These are phyloP conservation scores for Camellia sinensis DNA, from an alignment of 148 eudicot genomes.

Conservation along the genomic window DNA sequence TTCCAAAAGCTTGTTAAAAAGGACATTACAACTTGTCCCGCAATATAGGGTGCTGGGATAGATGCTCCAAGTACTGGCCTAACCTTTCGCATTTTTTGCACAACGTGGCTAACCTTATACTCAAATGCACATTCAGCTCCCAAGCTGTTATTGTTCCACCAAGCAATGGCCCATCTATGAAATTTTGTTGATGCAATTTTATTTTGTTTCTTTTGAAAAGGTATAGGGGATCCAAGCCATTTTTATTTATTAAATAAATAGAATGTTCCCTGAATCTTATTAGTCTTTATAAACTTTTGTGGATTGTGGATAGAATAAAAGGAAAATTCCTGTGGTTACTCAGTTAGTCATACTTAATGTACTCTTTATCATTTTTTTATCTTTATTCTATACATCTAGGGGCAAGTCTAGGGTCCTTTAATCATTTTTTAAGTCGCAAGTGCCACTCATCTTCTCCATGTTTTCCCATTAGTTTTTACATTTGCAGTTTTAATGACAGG, in stretches of 20 bases:
- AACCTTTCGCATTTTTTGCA: background rate
- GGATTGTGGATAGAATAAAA: background rate
- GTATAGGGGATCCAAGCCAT: background rate
- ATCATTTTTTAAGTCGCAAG: background rate
- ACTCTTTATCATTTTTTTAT: background rate
- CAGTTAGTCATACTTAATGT: background rate
- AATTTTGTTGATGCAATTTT: background rate
- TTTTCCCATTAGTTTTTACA: no score
- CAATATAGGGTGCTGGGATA: background rate
- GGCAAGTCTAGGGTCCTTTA: background rate
- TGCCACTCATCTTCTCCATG: background rate
- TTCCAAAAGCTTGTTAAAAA: background rate
- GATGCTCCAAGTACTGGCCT: background rate
- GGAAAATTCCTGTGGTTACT: background rate
- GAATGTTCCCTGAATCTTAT: background rate
- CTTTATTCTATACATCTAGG: background rate
- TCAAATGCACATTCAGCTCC: background rate
- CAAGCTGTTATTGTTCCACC: background rate
- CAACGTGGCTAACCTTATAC: background rate
- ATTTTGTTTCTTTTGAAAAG: background rate
- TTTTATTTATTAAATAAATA: background rate
- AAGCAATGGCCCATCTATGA: background rate
- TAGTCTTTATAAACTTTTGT: background rate
- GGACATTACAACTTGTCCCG: background rate
- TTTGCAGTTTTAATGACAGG: no score